Conservation (phyloP, 73 alveolate genomes). For the Uronychia setigera region DNA sequence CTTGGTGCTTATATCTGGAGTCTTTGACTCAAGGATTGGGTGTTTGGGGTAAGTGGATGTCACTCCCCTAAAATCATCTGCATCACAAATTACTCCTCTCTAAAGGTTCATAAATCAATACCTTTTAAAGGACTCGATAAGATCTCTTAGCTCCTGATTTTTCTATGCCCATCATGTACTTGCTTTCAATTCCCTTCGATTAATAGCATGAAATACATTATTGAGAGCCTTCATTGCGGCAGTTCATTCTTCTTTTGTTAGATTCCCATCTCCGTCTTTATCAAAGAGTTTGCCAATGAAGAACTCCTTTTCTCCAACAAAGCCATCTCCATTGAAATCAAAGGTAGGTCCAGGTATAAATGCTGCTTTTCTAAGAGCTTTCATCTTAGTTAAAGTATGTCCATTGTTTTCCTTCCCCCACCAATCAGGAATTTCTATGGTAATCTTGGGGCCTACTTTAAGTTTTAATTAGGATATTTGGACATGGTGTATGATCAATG, state of each 20-base stretch:
- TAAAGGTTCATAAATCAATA: neutral
- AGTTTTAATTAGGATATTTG: no score
- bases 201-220: slow-evolving; percentile 8
- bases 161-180: neutral
- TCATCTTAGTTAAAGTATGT: neutral
- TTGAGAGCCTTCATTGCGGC: slow-evolving; percentile 48
- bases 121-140: neutral
- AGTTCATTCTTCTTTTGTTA: slow-evolving; percentile 65
- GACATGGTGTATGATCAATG: no score
- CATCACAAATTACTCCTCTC: neutral
- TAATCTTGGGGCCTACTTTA: no score
- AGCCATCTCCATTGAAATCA: slow-evolving; percentile 82
- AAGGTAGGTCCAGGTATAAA: slow-evolving; percentile 68
- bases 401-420: neutral
- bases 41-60: neutral
- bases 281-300: slow-evolving; percentile 71
- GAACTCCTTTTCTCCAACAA: slow-evolving; percentile 74
- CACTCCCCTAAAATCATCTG: neutral
- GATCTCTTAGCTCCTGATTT: slow-evolving; percentile 1
- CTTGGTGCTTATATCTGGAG: neutral
- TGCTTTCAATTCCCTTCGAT: neutral
- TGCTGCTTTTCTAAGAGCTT: neutral
- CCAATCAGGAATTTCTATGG: neutral
- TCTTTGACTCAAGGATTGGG: neutral
- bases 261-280: slow-evolving; percentile 77